phyloP scores from a whole-genome alignment of 2,329 filamentous ascomycete species.

The Amesomyces nigricolor region DNA sequence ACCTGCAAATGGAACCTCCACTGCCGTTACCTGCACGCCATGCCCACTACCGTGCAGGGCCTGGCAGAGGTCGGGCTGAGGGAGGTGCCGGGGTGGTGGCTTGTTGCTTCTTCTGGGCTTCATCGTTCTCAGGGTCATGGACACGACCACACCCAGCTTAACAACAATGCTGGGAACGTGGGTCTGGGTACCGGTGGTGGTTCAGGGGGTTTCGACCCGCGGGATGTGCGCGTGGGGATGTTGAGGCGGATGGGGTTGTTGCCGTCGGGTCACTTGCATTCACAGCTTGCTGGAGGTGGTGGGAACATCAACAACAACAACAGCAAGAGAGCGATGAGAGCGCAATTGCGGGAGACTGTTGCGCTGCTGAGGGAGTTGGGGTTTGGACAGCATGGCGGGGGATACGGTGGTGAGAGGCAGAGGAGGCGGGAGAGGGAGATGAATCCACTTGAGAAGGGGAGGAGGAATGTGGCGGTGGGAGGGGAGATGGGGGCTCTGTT shows the following conservation, averaged over 20 bases:
- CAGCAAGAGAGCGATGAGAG: not conserved
- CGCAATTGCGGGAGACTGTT: not conserved
- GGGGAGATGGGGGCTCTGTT: not conserved
- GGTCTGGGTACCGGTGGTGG: not conserved
- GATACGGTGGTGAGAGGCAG: not conserved
- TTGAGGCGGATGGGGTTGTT: not conserved
- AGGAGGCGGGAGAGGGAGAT: not conserved
- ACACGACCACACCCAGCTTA: not conserved
- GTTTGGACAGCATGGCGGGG: not conserved
- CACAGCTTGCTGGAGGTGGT: not conserved
- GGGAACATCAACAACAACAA: too few species aligned
- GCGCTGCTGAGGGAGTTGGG: constrained; percentile 4
- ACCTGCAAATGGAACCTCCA: constrained; percentile 40
- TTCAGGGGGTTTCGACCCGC: not conserved
- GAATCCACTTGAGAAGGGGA: not conserved
- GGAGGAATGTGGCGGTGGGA: not conserved
- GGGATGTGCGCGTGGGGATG: not conserved
- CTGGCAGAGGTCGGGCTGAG: constrained; percentile 39
- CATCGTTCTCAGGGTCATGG: too few species aligned
- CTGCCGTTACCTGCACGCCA: constrained; percentile 43
- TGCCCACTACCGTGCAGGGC: constrained; percentile 44
- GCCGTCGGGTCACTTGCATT: too few species aligned
- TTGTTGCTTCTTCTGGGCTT: not conserved
- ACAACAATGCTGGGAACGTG: not conserved
- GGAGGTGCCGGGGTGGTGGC: constrained; percentile 42